Conservation (phyloP, 2,329 filamentous ascomycete genomes). For the Clarireedia monteithiana region DNA sequence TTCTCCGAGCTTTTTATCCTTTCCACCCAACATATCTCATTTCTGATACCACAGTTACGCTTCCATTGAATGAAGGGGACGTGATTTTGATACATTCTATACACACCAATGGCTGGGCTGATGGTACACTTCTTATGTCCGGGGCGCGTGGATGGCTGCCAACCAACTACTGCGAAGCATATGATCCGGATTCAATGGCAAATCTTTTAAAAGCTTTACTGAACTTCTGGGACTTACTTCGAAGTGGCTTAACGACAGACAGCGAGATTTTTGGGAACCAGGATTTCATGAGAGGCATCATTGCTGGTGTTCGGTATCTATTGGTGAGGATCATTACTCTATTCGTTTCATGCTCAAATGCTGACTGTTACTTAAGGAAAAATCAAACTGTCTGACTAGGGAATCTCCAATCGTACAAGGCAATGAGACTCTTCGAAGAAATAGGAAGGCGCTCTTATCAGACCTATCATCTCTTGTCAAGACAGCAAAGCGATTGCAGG, state of each 20-base stretch:
- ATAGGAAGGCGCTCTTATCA: conserved; percentile 79
- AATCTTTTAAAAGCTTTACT: conserved; percentile 78
- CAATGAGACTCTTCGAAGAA: conserved; percentile 68
- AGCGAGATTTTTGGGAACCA: conserved; percentile 78
- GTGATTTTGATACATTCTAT: conserved; percentile 92
- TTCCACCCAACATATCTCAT: conserved; percentile 75
- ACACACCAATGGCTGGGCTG: conserved; percentile 97
- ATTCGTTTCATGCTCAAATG: not conserved
- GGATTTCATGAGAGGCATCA: conserved; percentile 89
- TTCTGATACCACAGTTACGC: conserved; percentile 78
- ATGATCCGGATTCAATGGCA: conserved; percentile 81
- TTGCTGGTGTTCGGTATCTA: conserved; percentile 84
- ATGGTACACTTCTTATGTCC: conserved; percentile 80
- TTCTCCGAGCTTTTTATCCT: conserved; percentile 86
- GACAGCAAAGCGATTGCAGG: conserved; percentile 77
- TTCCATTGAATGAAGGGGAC: conserved; percentile 84
- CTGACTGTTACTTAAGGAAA: conserved; percentile 58
- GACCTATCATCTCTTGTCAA: conserved; percentile 88
- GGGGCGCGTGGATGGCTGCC: conserved; percentile 91
- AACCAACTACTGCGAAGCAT: conserved; percentile 96
- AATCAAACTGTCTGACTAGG: conserved; percentile 76
- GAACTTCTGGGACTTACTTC: conserved; percentile 86
- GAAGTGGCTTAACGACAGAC: conserved; percentile 68
- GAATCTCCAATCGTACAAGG: conserved; percentile 69
- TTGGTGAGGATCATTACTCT: conserved; percentile 52